Evolutionary conservation across 192 early-diverging fungal genomes (phyloP).

Genomic region (Gamsiella multidivaricata): DNA sequence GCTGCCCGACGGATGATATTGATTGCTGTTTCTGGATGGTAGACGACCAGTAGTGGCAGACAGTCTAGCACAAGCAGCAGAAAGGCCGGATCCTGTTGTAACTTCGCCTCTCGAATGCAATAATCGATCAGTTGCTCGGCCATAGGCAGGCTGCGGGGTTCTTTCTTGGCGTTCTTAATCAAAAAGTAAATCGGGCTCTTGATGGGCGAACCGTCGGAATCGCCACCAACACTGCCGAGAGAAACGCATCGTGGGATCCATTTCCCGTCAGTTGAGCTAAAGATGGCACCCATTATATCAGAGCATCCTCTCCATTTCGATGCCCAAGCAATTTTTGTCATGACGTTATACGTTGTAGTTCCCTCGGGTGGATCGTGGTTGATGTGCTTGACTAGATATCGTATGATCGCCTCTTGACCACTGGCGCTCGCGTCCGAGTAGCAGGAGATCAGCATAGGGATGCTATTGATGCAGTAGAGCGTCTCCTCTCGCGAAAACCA

Average conservation of each 20-base stretch:
- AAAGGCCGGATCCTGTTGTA: constrained; percentile 15
- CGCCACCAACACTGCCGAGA: neutral
- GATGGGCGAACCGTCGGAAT: too few relatives aligned
- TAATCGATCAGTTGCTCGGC: constrained; percentile 23
- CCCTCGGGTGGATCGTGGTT: constrained; percentile 10
- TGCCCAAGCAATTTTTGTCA: constrained; percentile 5
- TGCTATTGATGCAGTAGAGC: constrained; percentile 8
- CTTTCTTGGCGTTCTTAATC: constrained; percentile 7
- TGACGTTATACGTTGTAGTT: neutral
- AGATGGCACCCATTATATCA: neutral
- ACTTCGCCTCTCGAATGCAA: constrained; percentile 13
- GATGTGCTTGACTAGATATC: constrained; percentile 13
- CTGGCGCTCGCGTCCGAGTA: neutral
- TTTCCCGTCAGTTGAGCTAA: constrained; percentile 1
- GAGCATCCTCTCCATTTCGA: constrained; percentile 4
- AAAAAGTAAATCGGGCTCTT: constrained; percentile 10
- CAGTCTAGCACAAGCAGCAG: neutral
- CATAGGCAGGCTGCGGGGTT: neutral
- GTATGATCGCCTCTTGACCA: constrained; percentile 12
- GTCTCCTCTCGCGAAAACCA: constrained; percentile 11
- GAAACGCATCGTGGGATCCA: constrained; percentile 18
- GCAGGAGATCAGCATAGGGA: constrained; percentile 6
- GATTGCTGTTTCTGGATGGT: constrained; percentile 5
- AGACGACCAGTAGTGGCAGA: neutral
- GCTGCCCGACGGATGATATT: constrained; percentile 3